Conservation (phyloP, 805 yeast genomes). For the Suhomyces vadensis region DNA sequence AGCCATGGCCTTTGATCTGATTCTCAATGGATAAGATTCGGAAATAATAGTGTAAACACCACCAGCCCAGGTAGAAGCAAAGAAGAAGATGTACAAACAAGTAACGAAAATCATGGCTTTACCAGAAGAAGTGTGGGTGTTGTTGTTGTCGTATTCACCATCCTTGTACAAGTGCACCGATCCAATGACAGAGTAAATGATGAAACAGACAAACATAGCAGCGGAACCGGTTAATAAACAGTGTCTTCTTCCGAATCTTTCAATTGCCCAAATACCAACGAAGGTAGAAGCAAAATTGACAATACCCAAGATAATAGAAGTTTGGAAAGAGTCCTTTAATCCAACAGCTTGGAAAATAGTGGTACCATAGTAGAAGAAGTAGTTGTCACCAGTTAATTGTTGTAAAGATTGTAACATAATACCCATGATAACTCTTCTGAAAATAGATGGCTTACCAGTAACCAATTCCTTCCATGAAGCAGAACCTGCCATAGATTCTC, state of each 20-base stretch:
- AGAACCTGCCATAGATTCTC: conserved; percentile 28
- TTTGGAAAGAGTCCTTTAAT: conserved; percentile 53
- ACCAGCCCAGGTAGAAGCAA: conserved; percentile 34
- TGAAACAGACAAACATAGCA: conserved; percentile 26
- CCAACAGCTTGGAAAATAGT: conserved; percentile 62
- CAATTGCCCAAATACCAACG: conserved; percentile 53
- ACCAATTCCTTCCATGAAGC: conserved; percentile 29
- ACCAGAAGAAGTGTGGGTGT: conserved; percentile 29
- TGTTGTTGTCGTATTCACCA: conserved; percentile 14
- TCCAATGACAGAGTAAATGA: conserved; percentile 27
- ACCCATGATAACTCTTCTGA: conserved; percentile 26
- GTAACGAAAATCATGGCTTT: conserved; percentile 31
- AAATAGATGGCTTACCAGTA: conserved; percentile 29
- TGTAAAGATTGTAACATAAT: conserved; percentile 44
- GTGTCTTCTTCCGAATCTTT: conserved; percentile 54
- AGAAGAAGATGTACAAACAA: conserved; percentile 30
- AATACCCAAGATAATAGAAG: conserved; percentile 59
- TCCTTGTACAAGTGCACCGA: conserved; percentile 22
- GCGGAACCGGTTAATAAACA: conserved; percentile 51
- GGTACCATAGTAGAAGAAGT: conserved; percentile 67
- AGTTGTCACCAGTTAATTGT: conserved; percentile 64
- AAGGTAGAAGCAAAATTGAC: conserved; percentile 59
- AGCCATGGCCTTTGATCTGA: conserved; percentile 31
- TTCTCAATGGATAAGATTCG: conserved; percentile 31
- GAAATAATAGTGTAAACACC: conserved; percentile 30